Conservation (phyloP, 345 rosid species). For the Jatropha curcas region DNA sequence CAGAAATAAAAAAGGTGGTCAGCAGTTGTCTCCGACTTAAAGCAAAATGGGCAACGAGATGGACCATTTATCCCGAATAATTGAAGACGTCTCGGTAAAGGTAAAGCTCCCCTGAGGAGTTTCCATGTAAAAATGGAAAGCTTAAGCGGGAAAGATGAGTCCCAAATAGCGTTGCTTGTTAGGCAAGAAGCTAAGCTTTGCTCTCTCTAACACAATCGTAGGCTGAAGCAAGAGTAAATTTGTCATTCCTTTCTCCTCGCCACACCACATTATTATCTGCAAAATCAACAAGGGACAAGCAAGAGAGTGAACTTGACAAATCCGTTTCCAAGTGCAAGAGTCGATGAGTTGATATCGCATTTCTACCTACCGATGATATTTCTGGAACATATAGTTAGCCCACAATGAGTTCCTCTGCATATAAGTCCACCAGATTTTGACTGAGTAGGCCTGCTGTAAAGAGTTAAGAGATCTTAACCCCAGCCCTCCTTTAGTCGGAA, state of each 20-base stretch:
- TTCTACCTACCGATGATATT: neutral
- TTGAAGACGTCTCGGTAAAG: neutral
- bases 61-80: neutral
- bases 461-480: neutral
- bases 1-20: neutral
- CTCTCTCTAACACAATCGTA: neutral
- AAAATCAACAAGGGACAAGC: neutral
- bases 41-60: neutral
- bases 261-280: neutral
- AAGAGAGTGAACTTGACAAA: neutral
- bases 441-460: neutral
- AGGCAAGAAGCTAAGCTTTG: neutral
- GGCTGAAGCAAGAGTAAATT: neutral
- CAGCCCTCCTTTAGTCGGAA: neutral
- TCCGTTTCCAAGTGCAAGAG: neutral
- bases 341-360: neutral
- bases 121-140: neutral
- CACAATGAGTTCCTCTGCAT: neutral
- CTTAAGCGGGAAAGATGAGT: neutral
- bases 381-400: neutral
- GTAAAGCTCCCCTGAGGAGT: neutral
- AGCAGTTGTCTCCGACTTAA: neutral
- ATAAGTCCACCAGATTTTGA: neutral
- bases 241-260: neutral
- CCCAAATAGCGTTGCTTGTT: neutral